Evolutionary conservation across 192 early-diverging fungal genomes (phyloP), one percentile per base, ranked within the genome.

Genomic region (Entomortierella parvispora): DNA sequence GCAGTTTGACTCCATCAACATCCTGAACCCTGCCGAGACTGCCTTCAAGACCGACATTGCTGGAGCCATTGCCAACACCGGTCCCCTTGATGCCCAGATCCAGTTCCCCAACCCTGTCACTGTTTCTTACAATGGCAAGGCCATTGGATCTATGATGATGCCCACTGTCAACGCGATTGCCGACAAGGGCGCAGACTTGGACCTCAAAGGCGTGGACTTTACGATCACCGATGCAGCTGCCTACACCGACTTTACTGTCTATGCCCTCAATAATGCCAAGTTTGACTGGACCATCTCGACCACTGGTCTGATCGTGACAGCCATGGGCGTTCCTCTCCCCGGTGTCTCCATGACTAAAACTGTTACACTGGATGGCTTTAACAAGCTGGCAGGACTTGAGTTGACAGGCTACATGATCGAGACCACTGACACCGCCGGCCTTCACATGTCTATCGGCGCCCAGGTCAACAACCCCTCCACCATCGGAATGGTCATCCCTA

Each of bases 1-100:
- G 58, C 31, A 18, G 37, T 81, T 84, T 48, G 70, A 80, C 11
- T 62, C 48, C 34, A 45, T 82, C 34, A 46, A 62, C 11, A 62
- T 84, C 47, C 70, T 62, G 32, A 42, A 28, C 42, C 71, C 83
- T 42, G 71, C 81, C 34, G 65, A 82, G 2, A 50, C 49, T 50
- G 53, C 44, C 15, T 74, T 79, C 50, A 55, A 48, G 12, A 76
- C 78, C 15, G 68, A 71, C 51, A 69, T 83, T 68, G 62, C 47
- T 62, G 84, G 84, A 44, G 26, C 56, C 25, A 83, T 87, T 42
- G 67, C 69, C 15, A 53, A 67, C 25, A 82, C 86, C 17, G 86
- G 86, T 76, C 84, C 84, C 10, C 52, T 87, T 45, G 67, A 69
- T 43, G 86, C 86, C 54, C 46, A 45, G 2, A 85, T 87, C 61